A percentile compares a stretch with the other conserved stretches of the same genome.
These are phyloP conservation scores for Boechera retrofracta DNA, from an alignment of 345 rosid species.

Conservation along the genomic window DNA sequence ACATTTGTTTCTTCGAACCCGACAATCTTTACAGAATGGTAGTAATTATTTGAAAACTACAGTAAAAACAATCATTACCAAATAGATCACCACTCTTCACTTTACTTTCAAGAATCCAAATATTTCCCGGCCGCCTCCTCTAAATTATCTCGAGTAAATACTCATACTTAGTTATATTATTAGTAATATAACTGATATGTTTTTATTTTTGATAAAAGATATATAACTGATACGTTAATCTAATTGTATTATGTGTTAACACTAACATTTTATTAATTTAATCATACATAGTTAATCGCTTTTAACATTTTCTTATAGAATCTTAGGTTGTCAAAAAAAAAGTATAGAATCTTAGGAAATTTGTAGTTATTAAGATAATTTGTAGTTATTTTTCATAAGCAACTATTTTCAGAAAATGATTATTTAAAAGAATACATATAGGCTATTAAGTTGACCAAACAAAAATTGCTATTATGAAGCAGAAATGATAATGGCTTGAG, in stretches of 20 bases:
- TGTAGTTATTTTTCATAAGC: neutral
- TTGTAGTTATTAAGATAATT: neutral
- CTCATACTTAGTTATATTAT: too few species aligned
- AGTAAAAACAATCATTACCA: neutral
- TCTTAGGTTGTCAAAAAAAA: too few species aligned
- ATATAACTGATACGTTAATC: neutral
- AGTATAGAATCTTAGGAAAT: neutral
- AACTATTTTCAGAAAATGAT: neutral
- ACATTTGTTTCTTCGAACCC: slow-evolving; percentile 34
- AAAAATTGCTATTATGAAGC: neutral
- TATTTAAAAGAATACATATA: neutral
- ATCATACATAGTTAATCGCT: neutral
- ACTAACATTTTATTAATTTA: neutral
- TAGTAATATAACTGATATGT: too few species aligned
- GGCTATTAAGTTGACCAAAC: neutral
- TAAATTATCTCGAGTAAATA: neutral
- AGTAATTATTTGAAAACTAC: slow-evolving; percentile 7
- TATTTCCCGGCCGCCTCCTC: neutral
- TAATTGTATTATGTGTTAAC: neutral
- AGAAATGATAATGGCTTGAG: slow-evolving; percentile 17
- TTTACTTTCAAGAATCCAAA: neutral
- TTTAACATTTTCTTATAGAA: too few species aligned
- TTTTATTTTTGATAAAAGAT: too few species aligned
- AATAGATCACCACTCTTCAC: slow-evolving; percentile 19
- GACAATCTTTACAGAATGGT: slow-evolving; percentile 18